Conservation (phyloP, 2,329 filamentous ascomycete species). For the Paecilomyces dactylethromorphus region DNA sequence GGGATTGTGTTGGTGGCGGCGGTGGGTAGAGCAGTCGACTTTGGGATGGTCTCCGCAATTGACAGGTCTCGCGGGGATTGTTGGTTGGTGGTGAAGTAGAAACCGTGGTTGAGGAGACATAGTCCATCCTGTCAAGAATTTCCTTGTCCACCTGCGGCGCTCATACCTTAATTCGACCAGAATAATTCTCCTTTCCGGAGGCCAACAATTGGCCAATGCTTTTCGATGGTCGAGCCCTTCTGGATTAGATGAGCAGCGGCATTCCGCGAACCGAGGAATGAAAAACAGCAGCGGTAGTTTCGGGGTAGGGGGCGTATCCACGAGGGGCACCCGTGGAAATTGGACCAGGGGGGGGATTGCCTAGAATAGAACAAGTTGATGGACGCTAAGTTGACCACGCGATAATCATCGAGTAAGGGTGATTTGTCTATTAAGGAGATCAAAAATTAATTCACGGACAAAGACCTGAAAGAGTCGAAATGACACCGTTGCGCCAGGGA, state of each 20-base stretch:
- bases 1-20: slow-evolving; percentile 4
- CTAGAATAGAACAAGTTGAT: too few relatives aligned
- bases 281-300: background rate
- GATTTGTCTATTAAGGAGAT: background rate
- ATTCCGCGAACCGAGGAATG: background rate
- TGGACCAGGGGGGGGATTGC: background rate
- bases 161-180: background rate
- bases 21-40: slow-evolving; percentile 1
- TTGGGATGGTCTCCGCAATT: background rate
- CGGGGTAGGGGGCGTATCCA: background rate
- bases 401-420: background rate
- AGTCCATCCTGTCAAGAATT: background rate
- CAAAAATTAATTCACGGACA: background rate
- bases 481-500: background rate
- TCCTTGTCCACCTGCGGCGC: background rate
- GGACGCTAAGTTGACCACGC: background rate
- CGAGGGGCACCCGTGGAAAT: background rate
- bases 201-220: background rate
- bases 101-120: background rate
- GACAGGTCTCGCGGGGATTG: background rate
- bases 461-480: background rate
- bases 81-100: background rate
- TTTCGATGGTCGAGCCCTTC: background rate
- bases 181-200: background rate
- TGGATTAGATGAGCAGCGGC: background rate